These are phyloP conservation scores for Dictyostelium intermedium DNA, from an alignment of 78 protist species.

Conservation along the genomic window DNA sequence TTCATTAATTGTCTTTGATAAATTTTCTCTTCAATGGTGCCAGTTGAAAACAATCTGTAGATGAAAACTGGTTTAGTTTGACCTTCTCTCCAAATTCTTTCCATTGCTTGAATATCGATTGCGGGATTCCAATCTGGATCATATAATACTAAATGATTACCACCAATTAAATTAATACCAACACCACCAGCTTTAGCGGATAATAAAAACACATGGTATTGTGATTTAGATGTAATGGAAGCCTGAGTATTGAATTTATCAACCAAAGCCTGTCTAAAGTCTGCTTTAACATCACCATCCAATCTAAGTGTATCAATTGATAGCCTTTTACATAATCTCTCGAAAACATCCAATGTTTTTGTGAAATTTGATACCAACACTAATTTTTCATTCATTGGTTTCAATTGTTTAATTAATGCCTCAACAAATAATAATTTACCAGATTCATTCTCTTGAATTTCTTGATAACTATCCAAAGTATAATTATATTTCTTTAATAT, in stretches of 20 bases:
- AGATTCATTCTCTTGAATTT: background rate
- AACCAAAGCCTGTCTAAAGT: conserved; percentile 78
- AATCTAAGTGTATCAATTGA: conserved; percentile 32
- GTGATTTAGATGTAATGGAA: background rate
- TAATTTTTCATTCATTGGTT: conserved; percentile 10
- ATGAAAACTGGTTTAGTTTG: conserved; percentile 89
- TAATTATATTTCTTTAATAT: background rate
- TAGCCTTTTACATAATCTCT: background rate
- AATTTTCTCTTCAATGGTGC: conserved; percentile 93
- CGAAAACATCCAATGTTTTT: conserved; percentile 78
- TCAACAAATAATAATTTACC: conserved; percentile 40
- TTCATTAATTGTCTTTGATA: conserved; percentile 91
- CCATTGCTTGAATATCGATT: conserved; percentile 94
- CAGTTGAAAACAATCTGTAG: conserved; percentile 80
- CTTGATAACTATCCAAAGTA: background rate
- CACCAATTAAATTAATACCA: conserved; percentile 98
- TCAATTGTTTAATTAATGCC: background rate
- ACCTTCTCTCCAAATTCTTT: conserved; percentile 98
- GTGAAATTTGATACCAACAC: conserved; percentile 96
- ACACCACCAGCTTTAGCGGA: conserved; percentile 95
- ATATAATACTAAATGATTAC: conserved; percentile 93
- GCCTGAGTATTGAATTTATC: conserved; percentile 83
- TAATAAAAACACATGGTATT: conserved; percentile 80
- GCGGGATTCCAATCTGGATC: conserved; percentile 98
- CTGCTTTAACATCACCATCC: conserved; percentile 82